phyloP scores from a whole-genome alignment of 2,329 filamentous ascomycete species.

The Ascocoryne sarcoides region DNA sequence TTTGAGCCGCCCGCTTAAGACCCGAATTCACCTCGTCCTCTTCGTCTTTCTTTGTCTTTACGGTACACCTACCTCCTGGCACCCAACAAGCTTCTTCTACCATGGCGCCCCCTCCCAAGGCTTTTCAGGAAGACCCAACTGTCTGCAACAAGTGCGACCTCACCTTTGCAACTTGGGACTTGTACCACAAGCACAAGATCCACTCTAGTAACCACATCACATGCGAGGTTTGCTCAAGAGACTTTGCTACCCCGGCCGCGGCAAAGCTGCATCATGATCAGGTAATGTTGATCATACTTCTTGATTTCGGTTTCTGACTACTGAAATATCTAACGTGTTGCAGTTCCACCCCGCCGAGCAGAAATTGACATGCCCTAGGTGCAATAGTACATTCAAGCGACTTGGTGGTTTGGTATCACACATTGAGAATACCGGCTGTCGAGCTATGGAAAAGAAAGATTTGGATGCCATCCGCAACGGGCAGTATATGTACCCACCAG shows the following conservation, averaged over 20 bases:
- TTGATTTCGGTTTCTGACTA: background rate
- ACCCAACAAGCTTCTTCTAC: no score
- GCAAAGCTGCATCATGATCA: slow-evolving; percentile 1
- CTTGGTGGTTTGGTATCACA: slow-evolving; percentile 18
- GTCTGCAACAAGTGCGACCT: no score
- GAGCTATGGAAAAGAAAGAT: slow-evolving; percentile 1
- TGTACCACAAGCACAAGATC: background rate
- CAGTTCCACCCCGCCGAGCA: slow-evolving; percentile 9
- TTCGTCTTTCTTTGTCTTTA: no score
- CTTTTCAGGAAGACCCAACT: no score
- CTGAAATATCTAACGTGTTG: background rate
- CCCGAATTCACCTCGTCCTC: no score
- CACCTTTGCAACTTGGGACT: background rate
- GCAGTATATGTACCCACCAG: slow-evolving; percentile 2
- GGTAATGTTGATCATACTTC: background rate
- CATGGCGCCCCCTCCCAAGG: no score
- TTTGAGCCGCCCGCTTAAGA: no score
- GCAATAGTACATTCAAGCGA: slow-evolving; percentile 13
- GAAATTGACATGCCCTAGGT: slow-evolving; percentile 14
- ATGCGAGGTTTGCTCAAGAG: slow-evolving; percentile 4
- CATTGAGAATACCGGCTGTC: slow-evolving; percentile 14
- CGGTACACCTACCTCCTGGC: no score
- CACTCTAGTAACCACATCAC: background rate
- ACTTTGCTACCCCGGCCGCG: background rate
- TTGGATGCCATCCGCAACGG: slow-evolving; percentile 5